Conservation (phyloP, 768 basidiomycete species). For the Coprinopsis sp. region DNA sequence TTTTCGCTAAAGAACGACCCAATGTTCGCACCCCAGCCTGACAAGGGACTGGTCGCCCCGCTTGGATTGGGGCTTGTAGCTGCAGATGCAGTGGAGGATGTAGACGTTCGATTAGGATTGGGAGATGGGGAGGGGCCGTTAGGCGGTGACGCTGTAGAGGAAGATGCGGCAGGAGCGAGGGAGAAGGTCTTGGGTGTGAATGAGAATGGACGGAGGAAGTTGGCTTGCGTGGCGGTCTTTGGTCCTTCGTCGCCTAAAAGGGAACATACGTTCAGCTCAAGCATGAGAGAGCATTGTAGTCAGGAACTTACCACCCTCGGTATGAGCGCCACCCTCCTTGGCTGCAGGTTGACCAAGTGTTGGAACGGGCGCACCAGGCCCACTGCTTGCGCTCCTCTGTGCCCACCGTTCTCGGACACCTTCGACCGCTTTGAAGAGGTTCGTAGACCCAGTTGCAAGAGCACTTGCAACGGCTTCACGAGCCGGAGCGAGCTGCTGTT, state of each 20-base stretch:
- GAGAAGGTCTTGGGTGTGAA: constrained; percentile 17
- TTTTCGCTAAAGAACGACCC: constrained; percentile 30
- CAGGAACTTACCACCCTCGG: no score
- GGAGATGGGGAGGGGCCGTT: constrained; percentile 2
- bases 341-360: constrained; percentile 5
- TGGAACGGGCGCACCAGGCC: constrained; percentile 3
- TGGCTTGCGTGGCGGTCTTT: constrained; percentile 17
- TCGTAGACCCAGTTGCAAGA: constrained; percentile 65
- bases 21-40: constrained; percentile 28
- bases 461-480: constrained; percentile 85
- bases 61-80: constrained; percentile 3
- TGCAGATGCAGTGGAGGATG: constrained; percentile 11
- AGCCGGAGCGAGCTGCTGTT: constrained; percentile 91
- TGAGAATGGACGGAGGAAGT: constrained; percentile 24
- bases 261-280: no score
- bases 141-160: constrained; percentile 1
- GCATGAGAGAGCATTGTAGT: no score
- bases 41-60: constrained; percentile 16
- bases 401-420: constrained; percentile 77
- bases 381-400: constrained; percentile 22
- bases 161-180: background rate
- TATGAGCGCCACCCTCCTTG: background rate
- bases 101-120: constrained; percentile 14
- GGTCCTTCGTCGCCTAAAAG: constrained; percentile 9
- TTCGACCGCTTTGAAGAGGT: constrained; percentile 86